Evolutionary conservation across 176 grass and related monocot genomes (phyloP).

Genomic region (Triticum dicoccoides): DNA sequence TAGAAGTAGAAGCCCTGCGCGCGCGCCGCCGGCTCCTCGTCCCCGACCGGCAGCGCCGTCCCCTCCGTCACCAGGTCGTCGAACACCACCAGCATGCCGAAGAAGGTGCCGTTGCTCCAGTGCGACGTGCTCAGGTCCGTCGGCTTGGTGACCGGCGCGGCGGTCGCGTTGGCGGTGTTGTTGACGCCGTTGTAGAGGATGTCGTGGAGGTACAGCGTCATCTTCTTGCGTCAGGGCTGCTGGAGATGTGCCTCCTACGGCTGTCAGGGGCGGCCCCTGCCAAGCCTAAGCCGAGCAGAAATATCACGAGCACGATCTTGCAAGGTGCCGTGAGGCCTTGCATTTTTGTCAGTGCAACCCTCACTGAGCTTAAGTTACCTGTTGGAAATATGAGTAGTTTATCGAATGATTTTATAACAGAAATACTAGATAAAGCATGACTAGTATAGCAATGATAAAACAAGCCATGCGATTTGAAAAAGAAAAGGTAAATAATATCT

Average conservation of each 20-base stretch:
- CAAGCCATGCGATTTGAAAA: no score
- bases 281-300: no score
- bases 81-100: slow-evolving; percentile 33
- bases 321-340: no score
- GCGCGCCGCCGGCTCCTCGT: slow-evolving; percentile 1
- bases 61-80: slow-evolving; percentile 27
- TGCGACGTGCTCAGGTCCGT: slow-evolving; percentile 4
- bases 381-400: no score
- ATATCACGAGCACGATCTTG: no score
- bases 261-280: not conserved
- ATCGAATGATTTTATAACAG: no score
- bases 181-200: slow-evolving; percentile 23
- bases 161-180: slow-evolving; percentile 28
- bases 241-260: not conserved
- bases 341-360: no score
- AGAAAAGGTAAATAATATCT: no score
- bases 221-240: not conserved
- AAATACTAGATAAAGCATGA: no score
- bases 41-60: not conserved
- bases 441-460: no score
- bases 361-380: no score
- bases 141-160: not conserved
- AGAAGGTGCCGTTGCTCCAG: slow-evolving; percentile 15
- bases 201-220: slow-evolving; percentile 39
- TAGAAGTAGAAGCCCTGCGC: slow-evolving; percentile 39